These are phyloP conservation scores for Exophiala mesophila DNA, from an alignment of 2,329 filamentous ascomycete species.

Conservation along the genomic window DNA sequence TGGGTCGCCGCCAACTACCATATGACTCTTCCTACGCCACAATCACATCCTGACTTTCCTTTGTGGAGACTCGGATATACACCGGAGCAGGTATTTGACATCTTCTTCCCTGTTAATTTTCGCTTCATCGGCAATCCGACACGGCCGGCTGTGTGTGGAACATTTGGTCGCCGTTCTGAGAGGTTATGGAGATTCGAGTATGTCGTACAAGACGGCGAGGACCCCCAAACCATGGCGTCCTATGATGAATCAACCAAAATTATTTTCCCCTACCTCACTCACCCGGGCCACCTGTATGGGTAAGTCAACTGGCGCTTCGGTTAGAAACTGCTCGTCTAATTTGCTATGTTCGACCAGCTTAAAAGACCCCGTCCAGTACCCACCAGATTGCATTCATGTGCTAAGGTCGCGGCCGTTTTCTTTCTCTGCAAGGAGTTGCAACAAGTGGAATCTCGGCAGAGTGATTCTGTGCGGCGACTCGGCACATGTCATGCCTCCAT, in stretches of 20 bases:
- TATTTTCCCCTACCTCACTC: slow-evolving; percentile 31
- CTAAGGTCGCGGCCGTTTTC: slow-evolving; percentile 44
- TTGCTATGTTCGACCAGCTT: no score
- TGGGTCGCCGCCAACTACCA: slow-evolving; percentile 49
- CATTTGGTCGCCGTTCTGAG: slow-evolving; percentile 40
- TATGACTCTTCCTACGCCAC: slow-evolving; percentile 40
- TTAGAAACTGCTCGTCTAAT: no score
- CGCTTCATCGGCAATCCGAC: slow-evolving; percentile 43
- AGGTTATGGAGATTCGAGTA: slow-evolving; percentile 44
- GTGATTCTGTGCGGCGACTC: slow-evolving; percentile 47
- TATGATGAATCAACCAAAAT: slow-evolving; percentile 26
- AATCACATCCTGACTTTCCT: slow-evolving; percentile 46
- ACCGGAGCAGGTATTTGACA: slow-evolving; percentile 45
- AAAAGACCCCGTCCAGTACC: slow-evolving; percentile 32
- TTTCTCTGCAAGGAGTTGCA: slow-evolving; percentile 44
- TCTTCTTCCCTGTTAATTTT: slow-evolving; percentile 44
- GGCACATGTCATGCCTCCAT: slow-evolving; percentile 51
- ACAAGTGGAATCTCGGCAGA: slow-evolving; percentile 42
- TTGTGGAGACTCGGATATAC: slow-evolving; percentile 45
- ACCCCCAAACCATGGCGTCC: slow-evolving; percentile 32
- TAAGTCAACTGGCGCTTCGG: slow-evolving; percentile 18
- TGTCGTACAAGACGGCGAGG: slow-evolving; percentile 29
- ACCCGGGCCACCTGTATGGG: slow-evolving; percentile 21
- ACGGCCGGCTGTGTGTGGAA: slow-evolving; percentile 41
- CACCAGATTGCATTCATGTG: slow-evolving; percentile 44